Conservation (phyloP, 768 basidiomycete species). For the Floccularia luteovirens region DNA sequence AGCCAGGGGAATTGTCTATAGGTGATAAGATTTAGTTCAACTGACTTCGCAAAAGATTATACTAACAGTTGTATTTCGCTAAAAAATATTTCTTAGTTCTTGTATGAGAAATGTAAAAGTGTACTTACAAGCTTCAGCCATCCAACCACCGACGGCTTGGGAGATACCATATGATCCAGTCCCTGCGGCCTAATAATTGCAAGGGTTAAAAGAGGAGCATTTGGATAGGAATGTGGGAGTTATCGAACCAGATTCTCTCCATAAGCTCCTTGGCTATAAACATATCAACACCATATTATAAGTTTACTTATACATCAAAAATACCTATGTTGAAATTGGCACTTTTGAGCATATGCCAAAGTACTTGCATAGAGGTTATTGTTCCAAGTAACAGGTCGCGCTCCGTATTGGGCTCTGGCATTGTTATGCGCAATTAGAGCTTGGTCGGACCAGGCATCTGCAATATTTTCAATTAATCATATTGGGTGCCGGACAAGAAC, state of each 20-base stretch:
- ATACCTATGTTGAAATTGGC: slow-evolving; percentile 18
- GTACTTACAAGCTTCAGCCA: slow-evolving; percentile 18
- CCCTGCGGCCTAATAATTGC: slow-evolving; percentile 10
- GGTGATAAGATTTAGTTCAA: not conserved
- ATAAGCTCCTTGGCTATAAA: slow-evolving; percentile 10
- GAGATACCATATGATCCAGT: slow-evolving; percentile 10
- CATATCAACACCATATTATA: not conserved
- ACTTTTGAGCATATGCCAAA: slow-evolving; percentile 13
- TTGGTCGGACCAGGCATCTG: slow-evolving; percentile 1
- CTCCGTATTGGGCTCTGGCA: slow-evolving; percentile 14
- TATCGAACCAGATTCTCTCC: slow-evolving; percentile 19
- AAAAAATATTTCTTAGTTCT: not conserved
- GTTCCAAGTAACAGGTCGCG: slow-evolving; percentile 15
- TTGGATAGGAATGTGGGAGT: not conserved
- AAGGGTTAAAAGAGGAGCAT: too few species aligned
- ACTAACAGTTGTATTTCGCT: slow-evolving; percentile 17
- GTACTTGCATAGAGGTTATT: slow-evolving; percentile 11
- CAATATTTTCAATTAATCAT: too few species aligned
- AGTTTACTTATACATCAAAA: not conserved
- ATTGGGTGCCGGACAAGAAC: too few species aligned
- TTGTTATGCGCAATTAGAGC: not conserved
- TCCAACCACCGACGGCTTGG: slow-evolving; percentile 15
- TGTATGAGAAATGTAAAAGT: not conserved
- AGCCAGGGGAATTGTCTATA: slow-evolving; percentile 18
- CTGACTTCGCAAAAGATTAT: not conserved